Base-by-base conservation (phyloP, 257 asterid species). In the Penstemon newberryi region DNA sequence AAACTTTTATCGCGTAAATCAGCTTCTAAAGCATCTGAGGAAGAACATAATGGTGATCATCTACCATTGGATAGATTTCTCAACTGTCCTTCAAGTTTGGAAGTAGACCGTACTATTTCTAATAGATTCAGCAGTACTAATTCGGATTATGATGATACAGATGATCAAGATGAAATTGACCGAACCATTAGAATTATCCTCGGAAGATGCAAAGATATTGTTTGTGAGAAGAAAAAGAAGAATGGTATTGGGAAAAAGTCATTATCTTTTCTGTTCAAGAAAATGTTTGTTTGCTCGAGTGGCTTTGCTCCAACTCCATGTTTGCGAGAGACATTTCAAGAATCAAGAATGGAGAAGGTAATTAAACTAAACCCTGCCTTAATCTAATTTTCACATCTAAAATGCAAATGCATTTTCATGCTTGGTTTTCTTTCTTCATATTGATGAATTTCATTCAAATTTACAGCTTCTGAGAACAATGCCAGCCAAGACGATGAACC, bases 261-360 rank as follows among this genome's bases (percentile, higher is more conserved):
- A 1, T 42, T 89, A 40, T 69, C 96, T 51, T 92, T 89, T 68
- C 90, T 92, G 18, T 77, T 89, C 79, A 92, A 89, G 89, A 92
- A 92, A 77, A 80, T 92, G 78, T 92, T 92, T 62, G 90, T 76
- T 65, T 92, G 96, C 78, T 72, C 80, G 6, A 58, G 83, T 60
- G 96, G 97, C 12, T 89, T 87, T 58, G 79, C 62, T 0, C 92
- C 95, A 4, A 44, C 88, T 77, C 90, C 97, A 41, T 82, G 75
- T 46, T 72, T 89, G 65, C 75, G 90, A 25, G 97, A 92, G 42
- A 72, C 98, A 8, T 50, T 89, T 69, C 97, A 83, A 46, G 98
- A 92, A 84, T 86, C 98, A 47, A 83, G 96, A 80, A 92, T 87
- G 98, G 98, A 92, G 72, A 92, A 92, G 97, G 98, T 92, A 79